A percentile compares a stretch with the other conserved stretches of the same genome.
phyloP scores from a whole-genome alignment of 202 grass and related monocot genomes.

The Schoenoplectus tabernaemontani region DNA sequence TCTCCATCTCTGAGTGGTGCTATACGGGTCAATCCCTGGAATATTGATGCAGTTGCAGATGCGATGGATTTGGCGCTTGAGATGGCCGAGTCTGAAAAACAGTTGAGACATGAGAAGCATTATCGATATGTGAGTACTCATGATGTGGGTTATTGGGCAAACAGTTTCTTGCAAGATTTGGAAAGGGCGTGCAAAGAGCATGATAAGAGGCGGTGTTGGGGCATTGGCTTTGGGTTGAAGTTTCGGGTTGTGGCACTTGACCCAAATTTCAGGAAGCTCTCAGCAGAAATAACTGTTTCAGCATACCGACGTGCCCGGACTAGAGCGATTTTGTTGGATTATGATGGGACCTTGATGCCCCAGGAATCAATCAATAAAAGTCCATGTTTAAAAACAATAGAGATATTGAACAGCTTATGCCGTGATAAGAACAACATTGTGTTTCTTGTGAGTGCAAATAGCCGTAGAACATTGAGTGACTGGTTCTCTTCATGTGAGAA shows the following conservation, averaged over 20 bases:
- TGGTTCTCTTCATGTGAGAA: constrained; percentile 68
- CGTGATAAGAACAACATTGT: constrained; percentile 60
- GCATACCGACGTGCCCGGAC: constrained; percentile 51
- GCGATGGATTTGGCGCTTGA: constrained; percentile 73
- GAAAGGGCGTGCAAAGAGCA: constrained; percentile 63
- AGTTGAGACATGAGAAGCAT: constrained; percentile 77
- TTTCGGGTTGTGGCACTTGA: too few relatives aligned
- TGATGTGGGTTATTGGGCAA: constrained; percentile 80
- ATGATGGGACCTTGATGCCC: constrained; percentile 83
- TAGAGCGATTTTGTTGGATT: constrained; percentile 63
- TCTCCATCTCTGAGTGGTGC: constrained; percentile 78
- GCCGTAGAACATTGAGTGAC: constrained; percentile 32
- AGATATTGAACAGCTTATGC: constrained; percentile 57
- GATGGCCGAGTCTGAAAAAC: constrained; percentile 63
- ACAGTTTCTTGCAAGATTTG: constrained; percentile 83
- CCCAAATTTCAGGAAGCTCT: constrained; percentile 82
- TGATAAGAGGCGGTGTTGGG: constrained; percentile 66
- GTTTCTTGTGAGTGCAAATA: constrained; percentile 67
- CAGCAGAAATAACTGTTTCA: constrained; percentile 59
- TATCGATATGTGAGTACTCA: constrained; percentile 79
- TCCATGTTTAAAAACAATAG: constrained; percentile 41
- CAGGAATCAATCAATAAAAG: constrained; percentile 61
- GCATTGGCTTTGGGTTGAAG: constrained; percentile 69
- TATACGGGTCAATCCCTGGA: constrained; percentile 80
- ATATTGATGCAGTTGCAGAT: constrained; percentile 69